These are phyloP conservation scores for Gardenia jasminoides DNA, from an alignment of 257 asterid genomes.

Conservation along the genomic window DNA sequence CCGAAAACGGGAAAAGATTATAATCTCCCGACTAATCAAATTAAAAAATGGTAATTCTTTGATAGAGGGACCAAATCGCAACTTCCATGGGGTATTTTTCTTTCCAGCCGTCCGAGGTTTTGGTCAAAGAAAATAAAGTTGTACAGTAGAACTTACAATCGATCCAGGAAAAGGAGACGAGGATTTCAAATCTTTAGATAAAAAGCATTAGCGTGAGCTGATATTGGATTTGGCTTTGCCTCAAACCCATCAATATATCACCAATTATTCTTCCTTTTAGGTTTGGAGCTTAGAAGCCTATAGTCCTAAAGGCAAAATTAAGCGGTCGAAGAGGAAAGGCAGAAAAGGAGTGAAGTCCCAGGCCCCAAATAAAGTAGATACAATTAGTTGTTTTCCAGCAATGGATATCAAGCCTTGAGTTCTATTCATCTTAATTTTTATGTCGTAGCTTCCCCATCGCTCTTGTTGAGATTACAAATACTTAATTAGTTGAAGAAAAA, in stretches of 20 bases:
- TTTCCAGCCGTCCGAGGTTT: constrained; percentile 29
- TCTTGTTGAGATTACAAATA: too few relatives aligned
- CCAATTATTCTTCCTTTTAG: not conserved
- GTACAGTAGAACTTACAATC: not conserved
- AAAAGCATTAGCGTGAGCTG: constrained; percentile 2
- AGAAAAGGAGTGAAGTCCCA: constrained; percentile 1
- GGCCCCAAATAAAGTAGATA: constrained; percentile 16
- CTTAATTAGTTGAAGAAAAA: too few relatives aligned
- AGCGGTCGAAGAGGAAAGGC: not conserved
- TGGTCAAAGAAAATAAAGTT: constrained; percentile 35
- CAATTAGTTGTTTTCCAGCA: not conserved
- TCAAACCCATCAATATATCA: not conserved
- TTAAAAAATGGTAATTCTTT: constrained; percentile 9
- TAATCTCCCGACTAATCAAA: not conserved
- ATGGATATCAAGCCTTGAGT: not conserved
- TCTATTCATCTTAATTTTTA: not conserved
- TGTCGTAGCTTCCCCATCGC: not conserved
- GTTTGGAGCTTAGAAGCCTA: not conserved
- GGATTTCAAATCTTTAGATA: constrained; percentile 1
- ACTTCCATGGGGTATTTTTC: constrained; percentile 3
- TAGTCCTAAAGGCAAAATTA: not conserved
- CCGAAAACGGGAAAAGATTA: not conserved
- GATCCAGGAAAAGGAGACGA: not conserved
- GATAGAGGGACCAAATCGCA: constrained; percentile 31
- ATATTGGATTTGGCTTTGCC: constrained; percentile 7